Evolutionary conservation across 495 filamentous ascomycete species (phyloP), one percentile per base, ranked within the genome.

Genomic region (Aspergillus conjunctus): DNA sequence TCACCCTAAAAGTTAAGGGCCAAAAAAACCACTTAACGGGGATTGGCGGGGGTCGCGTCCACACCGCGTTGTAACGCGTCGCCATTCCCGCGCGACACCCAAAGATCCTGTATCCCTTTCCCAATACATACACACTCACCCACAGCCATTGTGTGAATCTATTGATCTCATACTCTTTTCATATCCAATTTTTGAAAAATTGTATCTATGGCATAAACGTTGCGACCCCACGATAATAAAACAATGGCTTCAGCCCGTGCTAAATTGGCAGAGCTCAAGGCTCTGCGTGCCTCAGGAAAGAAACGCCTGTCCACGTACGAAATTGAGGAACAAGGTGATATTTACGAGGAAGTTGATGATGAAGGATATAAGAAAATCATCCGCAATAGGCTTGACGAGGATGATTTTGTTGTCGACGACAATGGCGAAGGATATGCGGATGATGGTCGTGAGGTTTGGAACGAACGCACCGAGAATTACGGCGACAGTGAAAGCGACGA

Each of bases 301-400:
- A 97, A 91, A 71, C 87, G 88, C 56, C 83, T 93, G 34, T 88
- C 91, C 56, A 87, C 85, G n/a, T 98, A 98, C 78, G 76, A 97
- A 71, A 83, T 98, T 59, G 84, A 90, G 71, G 87, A 97, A 55
- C 89, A 89, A 66, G 87, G 87, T 56, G 85, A 90, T 53, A 79
- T 98, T 43, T 98, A 97, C 76, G 93, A 97, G 57, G 93, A 96
- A 71, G 92, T 98, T 51, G 93, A 98, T 70, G 94, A 98, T 65
- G 93, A 96, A 67, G 89, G 90, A 51, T 98, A 98, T 81, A 97
- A 96, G 75, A 94, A 96, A 70, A 86, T 97, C 56, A 92, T 98
- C 43, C 85, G 93, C 39, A 85, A 88, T 46, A 89, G 95, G 20
- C 81, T 98, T 46, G 91, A 96, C 70, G 83, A 93, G 69, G 94